A percentile compares a stretch with the other conserved stretches of the same genome.
Evolutionary conservation across 495 filamentous ascomycete genomes (phyloP).

Genomic region (Podospora conica): DNA sequence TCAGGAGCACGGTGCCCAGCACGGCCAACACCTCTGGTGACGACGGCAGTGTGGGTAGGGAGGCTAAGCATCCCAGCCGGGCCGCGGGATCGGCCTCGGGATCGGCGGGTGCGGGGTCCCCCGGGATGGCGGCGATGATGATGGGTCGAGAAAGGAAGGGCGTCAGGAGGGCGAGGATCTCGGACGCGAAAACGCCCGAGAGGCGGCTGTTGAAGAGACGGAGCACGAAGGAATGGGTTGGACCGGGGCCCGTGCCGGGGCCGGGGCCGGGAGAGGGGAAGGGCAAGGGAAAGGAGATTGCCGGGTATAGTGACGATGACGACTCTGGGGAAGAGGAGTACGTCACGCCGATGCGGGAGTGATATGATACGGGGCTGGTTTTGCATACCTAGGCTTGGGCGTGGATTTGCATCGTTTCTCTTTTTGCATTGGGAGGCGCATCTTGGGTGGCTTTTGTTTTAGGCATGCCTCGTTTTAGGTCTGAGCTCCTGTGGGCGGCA

Average conservation of each 20-base stretch:
- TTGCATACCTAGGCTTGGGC: neutral
- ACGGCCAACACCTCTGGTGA: conserved; percentile 37
- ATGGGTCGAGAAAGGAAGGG: conserved; percentile 4
- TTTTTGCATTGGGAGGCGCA: neutral
- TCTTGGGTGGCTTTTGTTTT: neutral
- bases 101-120: neutral
- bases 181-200: conserved; percentile 15
- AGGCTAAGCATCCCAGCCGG: neutral
- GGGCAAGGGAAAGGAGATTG: conserved; percentile 19
- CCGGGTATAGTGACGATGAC: conserved; percentile 15
- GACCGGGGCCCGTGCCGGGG: neutral
- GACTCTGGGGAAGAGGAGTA: conserved; percentile 6
- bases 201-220: conserved; percentile 13
- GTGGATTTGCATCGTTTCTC: neutral
- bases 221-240: conserved; percentile 17
- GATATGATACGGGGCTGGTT: neutral
- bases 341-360: neutral
- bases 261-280: neutral
- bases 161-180: conserved; percentile 14
- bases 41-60: conserved; percentile 24
- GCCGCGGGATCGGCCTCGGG: neutral
- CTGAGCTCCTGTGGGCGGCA: neutral
- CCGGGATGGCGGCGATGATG: conserved; percentile 16
- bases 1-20: conserved; percentile 38
- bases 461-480: neutral